phyloP scores from a whole-genome alignment of 2,329 filamentous ascomycete genomes.

The Raffaelea albimanens region DNA sequence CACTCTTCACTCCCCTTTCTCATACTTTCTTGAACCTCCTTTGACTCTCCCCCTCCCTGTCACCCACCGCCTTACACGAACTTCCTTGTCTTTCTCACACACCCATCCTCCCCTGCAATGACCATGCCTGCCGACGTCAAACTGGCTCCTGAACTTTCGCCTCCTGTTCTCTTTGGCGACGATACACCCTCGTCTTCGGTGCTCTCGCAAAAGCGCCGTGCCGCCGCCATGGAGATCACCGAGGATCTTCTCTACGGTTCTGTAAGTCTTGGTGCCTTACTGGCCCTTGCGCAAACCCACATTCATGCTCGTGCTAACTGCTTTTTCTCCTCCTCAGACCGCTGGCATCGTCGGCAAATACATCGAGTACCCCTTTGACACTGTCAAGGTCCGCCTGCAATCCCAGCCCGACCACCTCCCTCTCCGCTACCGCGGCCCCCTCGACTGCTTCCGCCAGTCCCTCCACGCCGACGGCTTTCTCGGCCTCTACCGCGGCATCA shows the following conservation, averaged over 20 bases:
- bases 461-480: constrained; percentile 68
- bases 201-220: constrained; percentile 21
- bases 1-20: not conserved
- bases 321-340: constrained; percentile 36
- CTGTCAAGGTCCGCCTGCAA: constrained; percentile 92
- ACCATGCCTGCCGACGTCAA: constrained; percentile 1
- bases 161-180: not conserved
- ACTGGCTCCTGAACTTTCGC: not conserved
- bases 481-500: constrained; percentile 86
- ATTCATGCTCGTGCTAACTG: not conserved
- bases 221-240: constrained; percentile 53
- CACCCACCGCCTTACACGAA: too few species aligned
- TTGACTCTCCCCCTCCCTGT: not conserved
- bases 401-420: constrained; percentile 84
- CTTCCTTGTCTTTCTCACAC: too few species aligned
- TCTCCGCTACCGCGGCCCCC: constrained; percentile 70
- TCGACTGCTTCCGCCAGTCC: constrained; percentile 90
- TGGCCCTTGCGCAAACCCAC: too few species aligned
- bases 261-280: constrained; percentile 33
- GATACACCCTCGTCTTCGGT: not conserved
- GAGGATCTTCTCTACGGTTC: constrained; percentile 89
- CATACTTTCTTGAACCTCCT: not conserved
- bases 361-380: constrained; percentile 98
- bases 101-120: not conserved
- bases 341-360: constrained; percentile 89